Evolutionary conservation across 495 filamentous ascomycete species (phyloP), one percentile per base, ranked within the genome.

Genomic region (Neurospora sp.): DNA sequence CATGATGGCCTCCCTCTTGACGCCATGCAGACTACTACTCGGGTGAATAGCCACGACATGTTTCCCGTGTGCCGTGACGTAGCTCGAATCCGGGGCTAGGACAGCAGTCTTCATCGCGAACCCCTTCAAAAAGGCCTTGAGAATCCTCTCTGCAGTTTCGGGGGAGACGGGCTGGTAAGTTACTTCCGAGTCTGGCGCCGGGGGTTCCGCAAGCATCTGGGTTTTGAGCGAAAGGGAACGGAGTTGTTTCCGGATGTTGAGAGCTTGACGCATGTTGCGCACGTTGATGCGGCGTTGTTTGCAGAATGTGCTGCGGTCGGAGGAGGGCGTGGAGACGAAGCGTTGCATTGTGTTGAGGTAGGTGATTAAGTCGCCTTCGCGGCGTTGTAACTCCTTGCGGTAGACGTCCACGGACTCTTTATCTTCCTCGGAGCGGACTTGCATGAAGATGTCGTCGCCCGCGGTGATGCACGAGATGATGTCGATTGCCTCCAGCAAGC

Each of bases 1-100:
- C 90, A 98, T 90, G 76, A 99, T 96, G 0, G 93, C 95, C 85
- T 98, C 95, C 72, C 91, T 88, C 82, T 95, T 97, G 82, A 90
- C 89, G 10, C 95, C 93, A 78, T 93, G 93, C 6, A 99, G 79
- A 3, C 92, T 91, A 78, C 93, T 97, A 0, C 90, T 90, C 0
- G 96, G 96, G 79, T 99, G 96, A 36, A 99, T 92, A 0, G 92
- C 89, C 10, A 99, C 93, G 1, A 88, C 89, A 72, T 98, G 93
- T 74, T 94, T 93, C 3, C 94, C 94, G 4, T 92, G 83, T 0
- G 94, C 83, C 0, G 95, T 98, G 45, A 90, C 88, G 74, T 97
- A 99, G 78, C 90, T 93, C 9, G 92, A 90, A 77, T 98, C 96
- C 0, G 92, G 92, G 39, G 90, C 90, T 11, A 98, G 79, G 0